Conservation (phyloP, 2,329 filamentous ascomycete species). For the Penicillium psychrosexuale region DNA sequence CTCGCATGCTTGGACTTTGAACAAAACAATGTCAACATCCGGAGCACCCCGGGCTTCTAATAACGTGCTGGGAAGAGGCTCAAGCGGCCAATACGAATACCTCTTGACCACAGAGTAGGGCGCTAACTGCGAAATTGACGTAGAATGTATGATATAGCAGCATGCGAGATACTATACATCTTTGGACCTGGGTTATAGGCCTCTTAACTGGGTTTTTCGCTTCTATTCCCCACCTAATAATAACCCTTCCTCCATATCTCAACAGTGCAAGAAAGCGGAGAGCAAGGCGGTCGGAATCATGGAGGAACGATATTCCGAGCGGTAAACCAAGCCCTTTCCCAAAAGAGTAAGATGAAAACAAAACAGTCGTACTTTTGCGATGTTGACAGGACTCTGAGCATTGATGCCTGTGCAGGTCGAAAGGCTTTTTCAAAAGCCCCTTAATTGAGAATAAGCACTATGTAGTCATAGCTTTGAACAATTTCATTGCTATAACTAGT, state of each 20-base stretch:
- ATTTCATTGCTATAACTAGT: neutral
- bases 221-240: neutral
- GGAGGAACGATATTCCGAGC: neutral
- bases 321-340: constrained; percentile 14
- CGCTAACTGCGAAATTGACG: neutral
- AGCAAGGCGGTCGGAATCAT: neutral
- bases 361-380: constrained; percentile 18
- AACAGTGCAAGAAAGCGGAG: neutral
- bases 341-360: constrained; percentile 34
- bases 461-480: neutral
- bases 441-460: neutral
- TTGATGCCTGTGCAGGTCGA: neutral
- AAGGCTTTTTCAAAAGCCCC: neutral
- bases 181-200: neutral
- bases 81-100: neutral
- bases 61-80: neutral
- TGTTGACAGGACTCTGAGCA: neutral
- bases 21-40: neutral
- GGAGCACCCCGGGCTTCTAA: neutral
- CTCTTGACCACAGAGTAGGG: neutral
- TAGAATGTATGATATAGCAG: neutral
- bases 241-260: neutral
- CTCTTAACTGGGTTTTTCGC: neutral
- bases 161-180: neutral
- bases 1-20: neutral